Evolutionary conservation across 768 basidiomycete species (phyloP).

Genomic region (Brasilioporus rufonigricans): DNA sequence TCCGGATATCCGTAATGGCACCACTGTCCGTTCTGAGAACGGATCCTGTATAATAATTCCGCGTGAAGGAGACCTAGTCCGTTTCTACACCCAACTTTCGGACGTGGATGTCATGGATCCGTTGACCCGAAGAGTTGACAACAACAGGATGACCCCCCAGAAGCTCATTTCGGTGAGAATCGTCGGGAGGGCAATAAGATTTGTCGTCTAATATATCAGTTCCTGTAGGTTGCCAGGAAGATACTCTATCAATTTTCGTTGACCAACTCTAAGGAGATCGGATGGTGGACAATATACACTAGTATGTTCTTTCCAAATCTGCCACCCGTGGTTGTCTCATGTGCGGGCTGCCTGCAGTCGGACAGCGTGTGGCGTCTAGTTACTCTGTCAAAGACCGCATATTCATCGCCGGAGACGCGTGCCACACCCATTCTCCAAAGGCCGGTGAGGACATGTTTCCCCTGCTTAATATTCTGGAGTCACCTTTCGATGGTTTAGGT

Average conservation of each 20-base stretch:
- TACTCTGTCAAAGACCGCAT: slow-evolving; percentile 62
- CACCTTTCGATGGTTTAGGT: neutral
- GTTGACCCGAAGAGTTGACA: slow-evolving; percentile 24
- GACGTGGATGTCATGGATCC: slow-evolving; percentile 24
- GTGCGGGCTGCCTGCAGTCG: slow-evolving; percentile 43
- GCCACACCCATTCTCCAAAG: slow-evolving; percentile 67
- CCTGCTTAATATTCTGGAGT: neutral
- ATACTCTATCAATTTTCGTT: slow-evolving; percentile 48
- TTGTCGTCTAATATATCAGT: neutral
- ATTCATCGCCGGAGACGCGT: slow-evolving; percentile 77
- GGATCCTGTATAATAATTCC: neutral
- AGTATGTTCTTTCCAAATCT: slow-evolving; percentile 39
- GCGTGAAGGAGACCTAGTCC: neutral
- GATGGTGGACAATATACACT: slow-evolving; percentile 75
- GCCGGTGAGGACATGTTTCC: slow-evolving; percentile 39
- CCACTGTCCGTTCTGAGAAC: neutral
- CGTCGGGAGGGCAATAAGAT: neutral
- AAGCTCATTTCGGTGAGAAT: neutral
- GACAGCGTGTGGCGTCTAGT: slow-evolving; percentile 52
- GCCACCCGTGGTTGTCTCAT: neutral
- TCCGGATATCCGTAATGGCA: slow-evolving; percentile 65
- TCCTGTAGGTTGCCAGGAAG: neutral
- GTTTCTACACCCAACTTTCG: neutral
- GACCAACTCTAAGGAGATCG: slow-evolving; percentile 35
- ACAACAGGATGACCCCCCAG: neutral